Evolutionary conservation across 495 filamentous ascomycete genomes (phyloP).

Genomic region (Penicillium fimorum): DNA sequence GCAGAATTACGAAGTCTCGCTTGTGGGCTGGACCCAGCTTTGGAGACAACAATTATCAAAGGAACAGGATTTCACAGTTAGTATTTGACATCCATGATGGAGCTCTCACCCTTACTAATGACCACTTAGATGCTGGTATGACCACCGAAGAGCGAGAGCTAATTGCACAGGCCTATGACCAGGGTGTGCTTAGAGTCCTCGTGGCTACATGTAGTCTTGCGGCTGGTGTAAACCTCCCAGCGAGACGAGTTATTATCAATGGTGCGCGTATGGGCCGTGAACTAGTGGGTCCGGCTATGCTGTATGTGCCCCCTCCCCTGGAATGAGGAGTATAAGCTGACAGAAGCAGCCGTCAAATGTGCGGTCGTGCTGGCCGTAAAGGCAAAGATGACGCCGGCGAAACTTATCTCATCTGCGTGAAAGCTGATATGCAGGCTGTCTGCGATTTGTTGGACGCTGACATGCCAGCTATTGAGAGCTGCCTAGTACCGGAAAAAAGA

Average conservation of each 20-base stretch:
- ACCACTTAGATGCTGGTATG: conserved; percentile 61
- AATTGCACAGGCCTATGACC: conserved; percentile 70
- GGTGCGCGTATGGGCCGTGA: conserved; percentile 76
- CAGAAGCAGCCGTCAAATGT: conserved; percentile 68
- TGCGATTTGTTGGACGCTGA: conserved; percentile 71
- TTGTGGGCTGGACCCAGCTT: conserved; percentile 64
- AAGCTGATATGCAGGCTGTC: conserved; percentile 66
- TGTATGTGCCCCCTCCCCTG: conserved; percentile 42
- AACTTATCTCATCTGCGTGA: conserved; percentile 74
- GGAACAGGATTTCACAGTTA: conserved; percentile 78
- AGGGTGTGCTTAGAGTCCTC: conserved; percentile 66
- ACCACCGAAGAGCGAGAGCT: conserved; percentile 79
- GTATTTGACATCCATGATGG: conserved; percentile 14
- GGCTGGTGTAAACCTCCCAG: conserved; percentile 78
- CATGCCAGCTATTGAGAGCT: conserved; percentile 68
- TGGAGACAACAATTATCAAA: conserved; percentile 61
- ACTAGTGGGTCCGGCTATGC: conserved; percentile 72
- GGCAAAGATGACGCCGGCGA: conserved; percentile 80
- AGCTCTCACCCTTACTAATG: conserved; percentile 10
- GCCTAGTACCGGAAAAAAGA: conserved; percentile 64
- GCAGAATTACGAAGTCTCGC: conserved; percentile 64
- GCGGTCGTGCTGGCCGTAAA: conserved; percentile 78
- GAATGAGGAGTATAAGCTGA: conserved; percentile 4
- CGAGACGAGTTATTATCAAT: conserved; percentile 75
- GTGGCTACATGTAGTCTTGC: conserved; percentile 82